A percentile compares a stretch with the other conserved stretches of the same genome.
Evolutionary conservation across 495 filamentous ascomycete species (phyloP).

Genomic region (Tuber umbilicatum): DNA sequence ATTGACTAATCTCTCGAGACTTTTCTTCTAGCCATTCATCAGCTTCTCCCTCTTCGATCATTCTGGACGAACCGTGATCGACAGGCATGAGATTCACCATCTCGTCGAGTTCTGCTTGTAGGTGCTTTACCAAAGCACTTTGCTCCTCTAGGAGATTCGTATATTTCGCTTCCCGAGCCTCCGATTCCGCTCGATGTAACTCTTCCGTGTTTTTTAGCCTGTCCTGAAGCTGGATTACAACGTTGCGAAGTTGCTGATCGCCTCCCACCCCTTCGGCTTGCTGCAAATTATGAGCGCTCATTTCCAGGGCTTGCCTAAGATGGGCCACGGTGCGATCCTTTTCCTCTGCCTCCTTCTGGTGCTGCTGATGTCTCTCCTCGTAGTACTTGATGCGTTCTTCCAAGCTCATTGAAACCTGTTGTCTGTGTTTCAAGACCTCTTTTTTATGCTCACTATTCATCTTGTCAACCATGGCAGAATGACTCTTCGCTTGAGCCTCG

Average conservation of each 20-base stretch:
- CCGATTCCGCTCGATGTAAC: conserved; percentile 16
- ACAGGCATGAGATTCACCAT: conserved; percentile 40
- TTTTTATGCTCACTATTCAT: conserved; percentile 19
- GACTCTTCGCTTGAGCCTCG: neutral
- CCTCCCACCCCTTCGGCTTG: neutral
- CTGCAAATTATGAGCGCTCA: neutral
- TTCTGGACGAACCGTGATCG: conserved; percentile 34
- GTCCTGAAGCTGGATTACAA: conserved; percentile 19
- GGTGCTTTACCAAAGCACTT: conserved; percentile 31
- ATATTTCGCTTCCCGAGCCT: conserved; percentile 26
- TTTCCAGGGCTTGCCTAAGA: conserved; percentile 17
- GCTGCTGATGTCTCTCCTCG: conserved; percentile 18
- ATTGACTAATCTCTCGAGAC: conserved; percentile 30
- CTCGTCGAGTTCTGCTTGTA: conserved; percentile 40
- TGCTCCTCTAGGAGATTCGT: conserved; percentile 32
- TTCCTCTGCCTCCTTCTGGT: conserved; percentile 24
- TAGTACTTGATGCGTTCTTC: conserved; percentile 23
- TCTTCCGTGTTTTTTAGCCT: conserved; percentile 26
- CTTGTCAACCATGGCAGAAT: conserved; percentile 11
- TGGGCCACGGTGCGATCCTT: conserved; percentile 31
- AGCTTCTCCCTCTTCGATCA: conserved; percentile 35
- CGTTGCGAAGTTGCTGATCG: conserved; percentile 10
- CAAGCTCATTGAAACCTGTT: conserved; percentile 24
- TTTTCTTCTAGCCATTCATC: conserved; percentile 38
- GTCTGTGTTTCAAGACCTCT: conserved; percentile 11